Conservation (phyloP, 441 rosid genomes). For the Melastoma candidum region DNA sequence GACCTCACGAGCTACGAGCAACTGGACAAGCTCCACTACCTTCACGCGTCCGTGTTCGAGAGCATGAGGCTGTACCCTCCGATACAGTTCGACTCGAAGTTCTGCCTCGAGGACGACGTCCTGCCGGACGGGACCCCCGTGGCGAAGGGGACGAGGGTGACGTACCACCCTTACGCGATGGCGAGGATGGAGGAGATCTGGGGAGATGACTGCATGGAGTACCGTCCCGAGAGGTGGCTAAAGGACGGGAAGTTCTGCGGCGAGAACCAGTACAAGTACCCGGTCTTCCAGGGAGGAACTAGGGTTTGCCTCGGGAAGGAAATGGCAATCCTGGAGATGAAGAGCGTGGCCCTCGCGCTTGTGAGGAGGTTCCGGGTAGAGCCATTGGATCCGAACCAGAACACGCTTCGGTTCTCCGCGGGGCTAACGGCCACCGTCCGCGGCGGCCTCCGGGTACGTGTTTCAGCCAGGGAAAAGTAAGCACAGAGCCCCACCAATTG, state of each 20-base stretch:
- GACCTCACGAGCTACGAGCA: conserved; percentile 6
- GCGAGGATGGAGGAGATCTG: conserved; percentile 7
- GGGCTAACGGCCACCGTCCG: conserved; percentile 48
- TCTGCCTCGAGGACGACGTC: not conserved
- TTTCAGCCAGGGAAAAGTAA: no score
- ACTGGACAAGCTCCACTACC: conserved; percentile 2
- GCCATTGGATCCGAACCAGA: conserved; percentile 5
- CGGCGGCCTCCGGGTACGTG: conserved; percentile 35
- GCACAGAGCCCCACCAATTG: no score
- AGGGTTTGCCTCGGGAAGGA: conserved; percentile 20
- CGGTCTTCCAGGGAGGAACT: conserved; percentile 1
- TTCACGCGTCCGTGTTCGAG: conserved; percentile 6
- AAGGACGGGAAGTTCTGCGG: not conserved
- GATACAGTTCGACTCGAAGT: conserved; percentile 8
- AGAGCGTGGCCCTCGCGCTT: conserved; percentile 15
- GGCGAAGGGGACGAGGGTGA: conserved; percentile 7
- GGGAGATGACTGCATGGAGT: conserved; percentile 3
- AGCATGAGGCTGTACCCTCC: conserved; percentile 10
- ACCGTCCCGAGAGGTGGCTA: conserved; percentile 7
- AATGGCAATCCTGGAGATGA: conserved; percentile 19
- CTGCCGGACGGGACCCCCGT: conserved; percentile 5
- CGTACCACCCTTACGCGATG: conserved; percentile 8
- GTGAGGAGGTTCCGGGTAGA: conserved; percentile 27
- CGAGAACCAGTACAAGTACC: not conserved
- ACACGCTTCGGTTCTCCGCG: conserved; percentile 30